Conservation (phyloP, 2,329 filamentous ascomycete species). For the Sphaerulina populicola region DNA sequence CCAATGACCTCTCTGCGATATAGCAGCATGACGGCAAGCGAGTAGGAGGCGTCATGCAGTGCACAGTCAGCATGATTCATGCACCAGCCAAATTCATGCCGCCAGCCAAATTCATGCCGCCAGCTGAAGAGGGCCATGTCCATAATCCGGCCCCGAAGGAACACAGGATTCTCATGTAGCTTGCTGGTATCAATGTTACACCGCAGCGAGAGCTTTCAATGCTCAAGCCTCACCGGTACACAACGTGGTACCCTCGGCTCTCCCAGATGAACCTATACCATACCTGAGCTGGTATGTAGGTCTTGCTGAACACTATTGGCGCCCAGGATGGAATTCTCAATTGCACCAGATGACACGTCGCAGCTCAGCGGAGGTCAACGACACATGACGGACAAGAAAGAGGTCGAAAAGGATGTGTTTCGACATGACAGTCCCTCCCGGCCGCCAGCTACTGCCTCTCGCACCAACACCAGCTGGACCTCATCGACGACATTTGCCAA, state of each 20-base stretch:
- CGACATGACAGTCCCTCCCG: background rate
- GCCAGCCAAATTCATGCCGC: background rate
- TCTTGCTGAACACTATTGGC: too few species aligned
- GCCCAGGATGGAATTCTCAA: background rate
- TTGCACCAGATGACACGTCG: background rate
- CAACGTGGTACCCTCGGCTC: too few species aligned
- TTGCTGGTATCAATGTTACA: background rate
- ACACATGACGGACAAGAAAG: background rate
- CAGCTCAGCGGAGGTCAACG: background rate
- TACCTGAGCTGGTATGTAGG: too few species aligned
- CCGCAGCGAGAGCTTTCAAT: background rate
- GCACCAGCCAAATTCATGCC: background rate
- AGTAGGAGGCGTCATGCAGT: background rate
- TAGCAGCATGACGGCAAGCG: background rate
- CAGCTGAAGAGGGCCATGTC: background rate
- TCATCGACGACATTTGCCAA: slow-evolving; percentile 7
- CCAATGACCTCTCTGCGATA: background rate
- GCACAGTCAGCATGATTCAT: background rate
- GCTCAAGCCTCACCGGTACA: background rate
- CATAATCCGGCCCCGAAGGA: too few species aligned
- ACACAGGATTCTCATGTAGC: too few species aligned
- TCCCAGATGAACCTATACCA: too few species aligned
- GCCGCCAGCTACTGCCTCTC: background rate
- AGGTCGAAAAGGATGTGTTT: background rate
- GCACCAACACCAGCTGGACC: slow-evolving; percentile 6